These are phyloP conservation scores for Alternaria triticina DNA, from an alignment of 2,329 filamentous ascomycete species.

Conservation along the genomic window DNA sequence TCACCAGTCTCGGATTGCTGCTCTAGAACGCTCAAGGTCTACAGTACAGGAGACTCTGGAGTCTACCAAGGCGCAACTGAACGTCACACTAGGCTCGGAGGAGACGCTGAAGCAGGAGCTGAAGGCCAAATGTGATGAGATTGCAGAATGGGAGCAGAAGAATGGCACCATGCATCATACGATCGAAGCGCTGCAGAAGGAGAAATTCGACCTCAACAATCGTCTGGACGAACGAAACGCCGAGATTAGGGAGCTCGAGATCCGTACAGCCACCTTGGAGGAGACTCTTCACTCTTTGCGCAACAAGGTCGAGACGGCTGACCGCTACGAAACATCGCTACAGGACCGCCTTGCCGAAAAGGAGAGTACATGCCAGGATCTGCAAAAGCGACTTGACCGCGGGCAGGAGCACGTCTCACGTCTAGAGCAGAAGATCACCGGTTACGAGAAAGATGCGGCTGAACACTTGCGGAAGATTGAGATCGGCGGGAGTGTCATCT, in stretches of 20 bases:
- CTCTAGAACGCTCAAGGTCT: slow-evolving; percentile 36
- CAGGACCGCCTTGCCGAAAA: slow-evolving; percentile 30
- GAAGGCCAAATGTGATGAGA: slow-evolving; percentile 32
- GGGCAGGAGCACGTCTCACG: slow-evolving; percentile 23
- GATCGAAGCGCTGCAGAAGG: slow-evolving; percentile 30
- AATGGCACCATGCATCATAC: slow-evolving; percentile 21
- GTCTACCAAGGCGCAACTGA: slow-evolving; percentile 29
- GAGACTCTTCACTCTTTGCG: slow-evolving; percentile 24
- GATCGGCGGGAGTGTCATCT: slow-evolving; percentile 27
- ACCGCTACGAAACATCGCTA: slow-evolving; percentile 30
- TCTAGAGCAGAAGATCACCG: slow-evolving; percentile 32
- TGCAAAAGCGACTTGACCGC: slow-evolving; percentile 28
- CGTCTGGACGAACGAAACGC: slow-evolving; percentile 19
- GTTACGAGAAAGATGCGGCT: slow-evolving; percentile 28
- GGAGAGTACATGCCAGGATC: slow-evolving; percentile 19
- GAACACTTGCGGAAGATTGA: slow-evolving; percentile 35
- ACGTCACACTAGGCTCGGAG: slow-evolving; percentile 24
- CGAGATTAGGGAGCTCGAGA: slow-evolving; percentile 33
- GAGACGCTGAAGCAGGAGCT: slow-evolving; percentile 29
- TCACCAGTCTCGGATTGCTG: slow-evolving; percentile 38
- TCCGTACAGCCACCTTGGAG: slow-evolving; percentile 27
- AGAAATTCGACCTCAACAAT: slow-evolving; percentile 30
- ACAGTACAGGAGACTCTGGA: slow-evolving; percentile 30
- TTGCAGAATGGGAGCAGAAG: slow-evolving; percentile 32
- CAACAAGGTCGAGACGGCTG: slow-evolving; percentile 25